Evolutionary conservation across 148 eudicot genomes (phyloP), one percentile per base, ranked within the genome.

Genomic region (Polygonum maritimum): DNA sequence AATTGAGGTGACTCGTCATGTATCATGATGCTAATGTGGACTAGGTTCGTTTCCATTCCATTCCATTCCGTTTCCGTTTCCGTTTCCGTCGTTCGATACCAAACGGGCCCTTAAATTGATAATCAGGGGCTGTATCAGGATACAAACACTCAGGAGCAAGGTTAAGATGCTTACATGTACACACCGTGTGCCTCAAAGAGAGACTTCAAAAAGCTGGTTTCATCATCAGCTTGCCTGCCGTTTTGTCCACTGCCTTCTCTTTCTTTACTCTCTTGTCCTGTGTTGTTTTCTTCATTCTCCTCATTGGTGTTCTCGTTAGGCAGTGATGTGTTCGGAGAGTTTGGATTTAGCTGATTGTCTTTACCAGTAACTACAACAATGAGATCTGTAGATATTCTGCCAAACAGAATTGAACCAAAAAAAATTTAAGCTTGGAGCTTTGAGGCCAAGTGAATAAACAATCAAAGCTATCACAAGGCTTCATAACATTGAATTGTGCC

Each of bases 181-280:
- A 95, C 92, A 77, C 98, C 98, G 51, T 95, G 93, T 67, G 96
- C 90, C 55, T 89, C 94, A 83, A 95, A 90, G 70, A 95, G 98
- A 83, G 79, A 82, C 78, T 84, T 86, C 76, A 95, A 80, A 72
- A 95, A 87, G 80, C 80, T 79, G 48, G 92, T 87, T 84, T 95
- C 98, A 69, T 84, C 93, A 74, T 89, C 87, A 18, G 79, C 87
- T 60, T 82, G 81, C 39, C 41, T 79, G 75, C 82, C 85, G 69
- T 74, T 85, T 63, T 79, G 77, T 79, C 75, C 81, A 41, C 40
- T 78, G 57, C 74, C 80, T 71, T 81, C 90, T 81, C 83, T 84
- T 35, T 85, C 93, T 74, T 82, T 77, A 40, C 75, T 47, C 74
- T 71, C 77, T 65, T 57, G 77, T 33, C 49, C 81, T 26, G 74